These are phyloP conservation scores for Lyophyllum semitale DNA, from an alignment of 768 basidiomycete species.

Conservation along the genomic window DNA sequence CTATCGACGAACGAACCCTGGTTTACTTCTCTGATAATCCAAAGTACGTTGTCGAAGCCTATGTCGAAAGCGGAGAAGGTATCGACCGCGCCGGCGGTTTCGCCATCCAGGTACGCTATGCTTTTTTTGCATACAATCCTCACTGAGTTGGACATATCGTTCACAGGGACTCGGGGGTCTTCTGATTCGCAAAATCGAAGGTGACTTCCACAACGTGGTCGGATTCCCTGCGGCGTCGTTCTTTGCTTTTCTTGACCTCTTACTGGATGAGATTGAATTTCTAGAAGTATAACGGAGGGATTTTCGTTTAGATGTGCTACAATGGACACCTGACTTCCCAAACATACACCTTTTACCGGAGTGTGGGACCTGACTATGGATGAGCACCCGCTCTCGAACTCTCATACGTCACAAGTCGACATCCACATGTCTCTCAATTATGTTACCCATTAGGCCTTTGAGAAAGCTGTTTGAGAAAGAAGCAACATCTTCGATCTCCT, in stretches of 20 bases:
- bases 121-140: background rate
- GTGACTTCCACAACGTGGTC: constrained; percentile 88
- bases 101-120: constrained; percentile 74
- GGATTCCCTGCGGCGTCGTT: constrained; percentile 91
- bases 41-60: constrained; percentile 63
- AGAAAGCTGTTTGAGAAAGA: too few species aligned
- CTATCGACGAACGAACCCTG: constrained; percentile 79
- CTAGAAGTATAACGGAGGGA: constrained; percentile 39
- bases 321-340: background rate
- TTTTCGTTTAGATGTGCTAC: background rate
- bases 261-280: constrained; percentile 82
- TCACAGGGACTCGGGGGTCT: constrained; percentile 77
- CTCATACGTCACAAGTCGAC: background rate
- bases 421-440: background rate
- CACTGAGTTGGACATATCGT: background rate
- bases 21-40: constrained; percentile 77
- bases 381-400: background rate
- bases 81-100: constrained; percentile 91
- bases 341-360: background rate
- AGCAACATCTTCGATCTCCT: background rate
- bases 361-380: background rate
- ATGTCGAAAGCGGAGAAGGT: constrained; percentile 85
- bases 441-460: background rate
- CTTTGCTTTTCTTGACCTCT: constrained; percentile 68
- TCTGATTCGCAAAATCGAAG: constrained; percentile 83